These are phyloP conservation scores for Xylaria sp. DNA, from an alignment of 2,329 filamentous ascomycete genomes.

Conservation along the genomic window DNA sequence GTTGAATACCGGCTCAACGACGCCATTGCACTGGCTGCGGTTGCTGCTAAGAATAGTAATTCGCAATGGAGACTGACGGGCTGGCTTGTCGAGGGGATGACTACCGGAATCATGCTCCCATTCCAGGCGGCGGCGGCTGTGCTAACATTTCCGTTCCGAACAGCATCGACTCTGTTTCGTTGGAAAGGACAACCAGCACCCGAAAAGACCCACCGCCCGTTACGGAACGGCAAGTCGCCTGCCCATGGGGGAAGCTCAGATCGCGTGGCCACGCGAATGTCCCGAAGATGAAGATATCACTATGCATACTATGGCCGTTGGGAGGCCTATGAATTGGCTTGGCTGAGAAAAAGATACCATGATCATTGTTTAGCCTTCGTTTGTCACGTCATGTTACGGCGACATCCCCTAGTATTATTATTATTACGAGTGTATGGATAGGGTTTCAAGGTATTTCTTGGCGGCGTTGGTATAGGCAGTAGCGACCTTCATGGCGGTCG, in stretches of 20 bases:
- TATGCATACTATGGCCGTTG: constrained; percentile 10
- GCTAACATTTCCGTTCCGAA: constrained; percentile 57
- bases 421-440: constrained; percentile 3
- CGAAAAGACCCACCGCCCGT: constrained; percentile 45
- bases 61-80: constrained; percentile 53
- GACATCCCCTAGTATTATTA: neutral
- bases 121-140: constrained; percentile 55
- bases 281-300: constrained; percentile 38
- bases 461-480: neutral
- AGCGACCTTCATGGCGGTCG: neutral
- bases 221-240: constrained; percentile 39
- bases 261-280: constrained; percentile 45
- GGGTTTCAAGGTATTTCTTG: constrained; percentile 2
- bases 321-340: neutral
- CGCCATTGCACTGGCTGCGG: constrained; percentile 82
- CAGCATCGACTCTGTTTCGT: constrained; percentile 51
- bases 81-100: constrained; percentile 54
- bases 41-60: constrained; percentile 68
- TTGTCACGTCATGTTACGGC: neutral
- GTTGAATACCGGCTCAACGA: constrained; percentile 80
- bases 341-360: constrained; percentile 19
- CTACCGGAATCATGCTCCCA: constrained; percentile 55
- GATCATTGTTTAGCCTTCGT: neutral
- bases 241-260: constrained; percentile 41
- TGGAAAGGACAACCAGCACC: constrained; percentile 47